A percentile compares a stretch with the other conserved stretches of the same genome.
These are phyloP conservation scores for Farysia itapuensis DNA, from an alignment of 1,284 basidiomycete species.

Conservation along the genomic window DNA sequence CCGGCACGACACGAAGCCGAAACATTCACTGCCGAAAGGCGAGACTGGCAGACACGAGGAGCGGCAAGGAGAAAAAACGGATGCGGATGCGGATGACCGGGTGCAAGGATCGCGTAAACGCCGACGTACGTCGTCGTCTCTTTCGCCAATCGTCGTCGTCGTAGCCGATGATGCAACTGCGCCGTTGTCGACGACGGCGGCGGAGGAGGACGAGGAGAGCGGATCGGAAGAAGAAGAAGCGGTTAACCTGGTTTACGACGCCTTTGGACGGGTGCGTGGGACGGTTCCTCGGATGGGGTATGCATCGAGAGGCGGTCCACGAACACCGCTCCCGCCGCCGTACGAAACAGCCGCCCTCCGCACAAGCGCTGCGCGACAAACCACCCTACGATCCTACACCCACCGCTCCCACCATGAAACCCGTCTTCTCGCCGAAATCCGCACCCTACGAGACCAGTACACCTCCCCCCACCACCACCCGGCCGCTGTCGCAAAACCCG, in stretches of 20 bases:
- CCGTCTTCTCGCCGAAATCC: too few relatives aligned
- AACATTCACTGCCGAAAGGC: too few relatives aligned
- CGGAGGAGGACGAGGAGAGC: background rate
- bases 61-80: background rate
- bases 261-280: slow-evolving; percentile 14
- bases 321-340: slow-evolving; percentile 9
- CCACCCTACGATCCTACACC: too few relatives aligned
- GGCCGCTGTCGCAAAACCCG: too few relatives aligned
- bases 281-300: slow-evolving; percentile 5
- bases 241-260: slow-evolving; percentile 15
- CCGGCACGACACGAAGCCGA: too few relatives aligned
- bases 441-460: background rate
- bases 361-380: background rate
- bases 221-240: background rate
- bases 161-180: background rate
- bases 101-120: slow-evolving; percentile 1
- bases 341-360: slow-evolving; percentile 8
- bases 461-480: too few relatives aligned
- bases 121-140: slow-evolving; percentile 1
- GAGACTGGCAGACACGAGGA: too few relatives aligned
- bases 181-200: background rate
- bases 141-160: slow-evolving; percentile 1
- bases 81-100: background rate
- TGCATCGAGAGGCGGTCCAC: slow-evolving; percentile 4
- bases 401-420: background rate